Evolutionary conservation across 768 basidiomycete species (phyloP).

Genomic region (Rubroboletus pulcherrimus): DNA sequence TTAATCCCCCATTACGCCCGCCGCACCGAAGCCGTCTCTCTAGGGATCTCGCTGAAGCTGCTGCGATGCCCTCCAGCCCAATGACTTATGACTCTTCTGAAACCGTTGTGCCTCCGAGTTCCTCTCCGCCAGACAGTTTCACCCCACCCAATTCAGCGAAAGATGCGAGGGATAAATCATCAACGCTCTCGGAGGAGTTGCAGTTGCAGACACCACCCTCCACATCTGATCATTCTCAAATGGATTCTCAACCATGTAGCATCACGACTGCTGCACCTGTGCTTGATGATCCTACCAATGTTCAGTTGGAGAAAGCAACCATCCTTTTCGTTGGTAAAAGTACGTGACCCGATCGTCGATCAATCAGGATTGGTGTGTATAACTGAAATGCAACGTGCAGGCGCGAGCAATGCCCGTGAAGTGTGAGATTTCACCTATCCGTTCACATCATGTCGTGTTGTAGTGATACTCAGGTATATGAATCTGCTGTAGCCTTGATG

Average conservation of each 20-base stretch:
- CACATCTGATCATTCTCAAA: neutral
- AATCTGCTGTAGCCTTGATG: constrained; percentile 13
- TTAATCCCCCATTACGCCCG: constrained; percentile 12
- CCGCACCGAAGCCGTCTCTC: constrained; percentile 15
- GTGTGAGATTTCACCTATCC: neutral
- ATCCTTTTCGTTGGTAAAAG: neutral
- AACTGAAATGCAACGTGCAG: constrained; percentile 3
- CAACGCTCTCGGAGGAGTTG: neutral
- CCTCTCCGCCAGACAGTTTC: constrained; percentile 25
- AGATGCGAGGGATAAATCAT: neutral
- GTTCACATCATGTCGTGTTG: neutral
- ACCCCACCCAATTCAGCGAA: constrained; percentile 4
- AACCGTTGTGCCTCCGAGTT: constrained; percentile 5
- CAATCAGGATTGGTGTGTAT: neutral
- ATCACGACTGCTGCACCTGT: neutral
- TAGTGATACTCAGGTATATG: neutral
- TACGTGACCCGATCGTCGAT: neutral
- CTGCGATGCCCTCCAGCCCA: neutral
- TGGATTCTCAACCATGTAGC: neutral
- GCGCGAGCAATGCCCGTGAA: neutral
- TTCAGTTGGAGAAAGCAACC: neutral
- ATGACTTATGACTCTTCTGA: neutral
- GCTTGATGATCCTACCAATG: neutral
- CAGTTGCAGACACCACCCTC: neutral
- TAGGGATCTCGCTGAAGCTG: neutral